Base-by-base conservation (phyloP, 345 rosid genomes). In the Euphorbia pulcherrima region DNA sequence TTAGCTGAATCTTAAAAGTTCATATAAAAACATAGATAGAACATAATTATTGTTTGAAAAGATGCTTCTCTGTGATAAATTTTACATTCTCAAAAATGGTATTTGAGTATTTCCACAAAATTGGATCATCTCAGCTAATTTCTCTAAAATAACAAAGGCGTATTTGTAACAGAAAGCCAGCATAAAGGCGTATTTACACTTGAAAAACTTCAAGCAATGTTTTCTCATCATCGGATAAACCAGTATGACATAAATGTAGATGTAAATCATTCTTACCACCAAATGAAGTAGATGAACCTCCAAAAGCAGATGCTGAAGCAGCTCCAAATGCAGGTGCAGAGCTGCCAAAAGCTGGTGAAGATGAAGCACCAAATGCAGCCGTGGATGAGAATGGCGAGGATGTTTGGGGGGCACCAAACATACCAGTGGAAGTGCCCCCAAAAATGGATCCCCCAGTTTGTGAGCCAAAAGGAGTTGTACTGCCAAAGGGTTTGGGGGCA, bases 361-460 rank as follows among this genome's bases (percentile, higher is more conserved):
- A 86, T 21, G 92, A 77, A 58, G 87, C 85, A 70, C 92, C 95
- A 82, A 94, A 94, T 47, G 89, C 69, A 44, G 92, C 51, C 7
- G 83, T 75, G 29, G 97, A 81, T 14, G 87, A 74, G 55, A 90
- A 88, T 20, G 88, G 90, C 6, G 96, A 81, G 18, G 98, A 84
- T 29, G 89, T 30, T 68, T 78, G 92, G 40, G 91, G 27, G 30
- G 85, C 72, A 56, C 96, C 97, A 84, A 94, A 91, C 74, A 87
- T 85, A 29, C 97, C 97, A 7, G 97, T 91, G 58, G 97, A 84
- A 74, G 96, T 86, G 24, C 92, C 91, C 44, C 97, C 99, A 69
- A 94, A 88, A 21, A 88, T 60, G 47, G 99, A 83, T 69, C 84
- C 75, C 57, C 92, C 92, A 0, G 92, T 83, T 69, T 91, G 97